Base-by-base conservation (phyloP, 1,284 basidiomycete species). In the Heliocybe sulcata region DNA sequence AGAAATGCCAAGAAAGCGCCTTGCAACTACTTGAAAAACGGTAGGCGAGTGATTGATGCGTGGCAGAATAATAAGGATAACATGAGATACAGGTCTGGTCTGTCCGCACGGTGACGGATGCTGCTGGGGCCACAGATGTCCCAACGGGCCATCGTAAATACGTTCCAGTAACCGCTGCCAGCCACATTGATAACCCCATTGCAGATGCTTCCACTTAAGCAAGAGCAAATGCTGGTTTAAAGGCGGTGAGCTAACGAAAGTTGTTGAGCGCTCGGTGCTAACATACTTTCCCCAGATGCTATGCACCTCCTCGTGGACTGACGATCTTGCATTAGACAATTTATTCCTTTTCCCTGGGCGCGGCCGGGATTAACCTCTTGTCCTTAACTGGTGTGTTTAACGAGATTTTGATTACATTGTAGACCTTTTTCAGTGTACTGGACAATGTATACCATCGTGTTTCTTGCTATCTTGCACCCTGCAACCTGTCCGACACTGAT, bases 191-290 rank as follows among this genome's bases (percentile, higher is more conserved):
- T 35, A 51, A 19, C n/a, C 53, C 48, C 16, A 16, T 35, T 51
- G 22, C n/a, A 29, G 42, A 33, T 75, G 73, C 61, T 66, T 64
- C 57, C 68, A 70, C 59, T 60, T 66, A 12, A 64, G 63, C 60
- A 70, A 76, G 62, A 87, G 87, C 38, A 90, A 86, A 69, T 90
- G 87, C 65, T 88, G 87, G 85, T 90, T 90, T 70, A 89, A 89
- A 77, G 85, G 83, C 66, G 80, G 87, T 87, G 61, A 59, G 83
- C 16, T 19, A 45, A 4, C 19, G 16, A 23, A 45, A 16, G 9
- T 45, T 4, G 16, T 16, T 16, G n/a, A n/a, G n/a, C 12, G 11
- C 8, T 9, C 47, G 11, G 4, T 42, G 6, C 38, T 42, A 16
- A 23, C 33, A 29, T 3, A n/a, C 16, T 12, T 3, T 31, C 35